phyloP scores from a whole-genome alignment of 1,284 basidiomycete species.

The Leccinum fallax region DNA sequence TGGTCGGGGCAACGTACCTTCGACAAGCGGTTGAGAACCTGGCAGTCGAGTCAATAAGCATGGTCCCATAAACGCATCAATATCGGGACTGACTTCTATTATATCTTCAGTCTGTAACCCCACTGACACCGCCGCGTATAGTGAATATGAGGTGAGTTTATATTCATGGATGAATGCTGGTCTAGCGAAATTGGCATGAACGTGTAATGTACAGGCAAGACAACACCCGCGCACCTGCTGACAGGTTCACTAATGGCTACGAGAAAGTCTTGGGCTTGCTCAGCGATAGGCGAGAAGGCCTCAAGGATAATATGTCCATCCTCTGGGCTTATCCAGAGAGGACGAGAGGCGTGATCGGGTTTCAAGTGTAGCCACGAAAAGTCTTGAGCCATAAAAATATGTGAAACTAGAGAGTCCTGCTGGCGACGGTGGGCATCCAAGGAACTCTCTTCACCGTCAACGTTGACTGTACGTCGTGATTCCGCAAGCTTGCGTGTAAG shows the following conservation, averaged over 20 bases:
- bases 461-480: constrained; percentile 47
- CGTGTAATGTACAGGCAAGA: constrained; percentile 30
- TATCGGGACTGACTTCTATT: constrained; percentile 78
- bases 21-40: constrained; percentile 85
- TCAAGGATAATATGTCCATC: constrained; percentile 95
- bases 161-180: constrained; percentile 99
- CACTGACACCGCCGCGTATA: constrained; percentile 98
- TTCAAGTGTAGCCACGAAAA: constrained; percentile 87
- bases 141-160: constrained; percentile 95
- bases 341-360: constrained; percentile 86
- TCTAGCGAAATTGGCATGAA: constrained; percentile 49
- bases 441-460: constrained; percentile 44
- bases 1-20: constrained; percentile 56
- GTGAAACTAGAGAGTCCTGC: constrained; percentile 72
- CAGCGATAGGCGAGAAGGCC: constrained; percentile 94
- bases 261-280: constrained; percentile 98
- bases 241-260: constrained; percentile 99
- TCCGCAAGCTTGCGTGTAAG: constrained; percentile 75
- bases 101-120: constrained; percentile 98
- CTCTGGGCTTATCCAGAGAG: constrained; percentile 94
- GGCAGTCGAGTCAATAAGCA: constrained; percentile 17
- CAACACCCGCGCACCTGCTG: constrained; percentile 74
- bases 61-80: constrained; percentile 16
- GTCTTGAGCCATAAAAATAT: constrained; percentile 81
- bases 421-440: constrained; percentile 63